Conservation (phyloP, 768 basidiomycete genomes). For the Sporobolomyces roseus region DNA sequence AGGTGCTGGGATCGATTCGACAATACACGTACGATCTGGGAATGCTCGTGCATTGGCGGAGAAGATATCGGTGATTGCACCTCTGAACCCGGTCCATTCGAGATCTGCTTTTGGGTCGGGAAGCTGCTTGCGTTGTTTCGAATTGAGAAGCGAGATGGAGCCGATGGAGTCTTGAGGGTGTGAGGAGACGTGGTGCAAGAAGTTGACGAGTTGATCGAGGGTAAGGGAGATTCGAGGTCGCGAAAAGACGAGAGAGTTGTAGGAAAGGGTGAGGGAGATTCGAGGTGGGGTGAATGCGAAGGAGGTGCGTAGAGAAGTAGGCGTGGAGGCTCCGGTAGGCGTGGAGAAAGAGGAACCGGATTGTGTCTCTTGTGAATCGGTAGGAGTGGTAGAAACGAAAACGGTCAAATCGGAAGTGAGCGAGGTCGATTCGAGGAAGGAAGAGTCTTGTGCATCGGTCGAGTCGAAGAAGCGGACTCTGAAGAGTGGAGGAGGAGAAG, state of each 20-base stretch:
- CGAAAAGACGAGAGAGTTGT: conserved; percentile 92
- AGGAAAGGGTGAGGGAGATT: conserved; percentile 76
- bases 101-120: conserved; percentile 83
- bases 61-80: conserved; percentile 93
- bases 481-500: conserved; percentile 66
- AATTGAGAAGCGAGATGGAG: conserved; percentile 72
- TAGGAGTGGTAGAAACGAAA: conserved; percentile 67
- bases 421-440: conserved; percentile 72
- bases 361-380: conserved; percentile 39
- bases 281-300: conserved; percentile 57
- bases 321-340: conserved; percentile 16
- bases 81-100: conserved; percentile 96
- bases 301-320: conserved; percentile 55
- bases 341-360: conserved; percentile 49
- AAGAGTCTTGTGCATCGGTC: conserved; percentile 65
- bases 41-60: conserved; percentile 72
- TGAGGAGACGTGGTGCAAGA: conserved; percentile 67
- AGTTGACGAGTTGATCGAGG: conserved; percentile 75
- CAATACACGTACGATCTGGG: conserved; percentile 81
- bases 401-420: conserved; percentile 88
- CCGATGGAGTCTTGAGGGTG: conserved; percentile 70
- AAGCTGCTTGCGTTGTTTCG: conserved; percentile 63
- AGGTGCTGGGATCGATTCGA: conserved; percentile 61
- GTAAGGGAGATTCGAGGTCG: conserved; percentile 68
- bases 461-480: conserved; percentile 96